Evolutionary conservation across 148 eudicot genomes (phyloP), one percentile per base, ranked within the genome.

Genomic region (Chenopodium formosanum): DNA sequence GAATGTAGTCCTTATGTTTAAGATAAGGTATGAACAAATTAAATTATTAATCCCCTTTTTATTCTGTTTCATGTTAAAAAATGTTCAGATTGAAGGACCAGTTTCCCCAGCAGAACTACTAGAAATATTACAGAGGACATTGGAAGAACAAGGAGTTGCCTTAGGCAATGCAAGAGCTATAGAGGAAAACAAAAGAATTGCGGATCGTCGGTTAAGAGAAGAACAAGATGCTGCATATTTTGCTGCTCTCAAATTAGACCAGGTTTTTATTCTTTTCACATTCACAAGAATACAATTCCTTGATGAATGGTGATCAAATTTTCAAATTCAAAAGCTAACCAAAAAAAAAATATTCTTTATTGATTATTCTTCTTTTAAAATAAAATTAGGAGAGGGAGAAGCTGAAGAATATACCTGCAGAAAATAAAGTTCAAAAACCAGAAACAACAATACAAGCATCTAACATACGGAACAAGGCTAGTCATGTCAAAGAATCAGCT

Each of bases 201-300:
- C 78, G 0, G 92, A 92, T 86, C 86, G 86, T 64, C 88, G 84
- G 37, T 40, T 92, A 84, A 92, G 89, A 82, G 94, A 94, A 86
- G 98, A 96, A 69, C 99, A 96, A 82, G 97, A 96, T 87, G 90
- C 86, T 12, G 99, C 99, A 25, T 96, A 96, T 89, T 72, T 87
- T 76, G 92, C 94, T 52, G 86, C 99, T 74, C 94, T 96, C 64
- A 78, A 77, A n/a, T 76, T 87, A 62, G 99, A 96, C 86, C 92
- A 96, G 99, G 99, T 91, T 73, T 82, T 62, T 9, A 8, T 81
- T 70, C 70, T 20, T 75, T 63, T 70, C 79, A 48, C 77, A 32
- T 37, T 7, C 22, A 3, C 52, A 27, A 74, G 40, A 27, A 52
- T 74, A 25, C 60, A 27, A 74, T 52, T 78, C 74, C 65, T 69